Base-by-base conservation (phyloP, 495 filamentous ascomycete species). In the Hyphodiscus hymeniophilus region DNA sequence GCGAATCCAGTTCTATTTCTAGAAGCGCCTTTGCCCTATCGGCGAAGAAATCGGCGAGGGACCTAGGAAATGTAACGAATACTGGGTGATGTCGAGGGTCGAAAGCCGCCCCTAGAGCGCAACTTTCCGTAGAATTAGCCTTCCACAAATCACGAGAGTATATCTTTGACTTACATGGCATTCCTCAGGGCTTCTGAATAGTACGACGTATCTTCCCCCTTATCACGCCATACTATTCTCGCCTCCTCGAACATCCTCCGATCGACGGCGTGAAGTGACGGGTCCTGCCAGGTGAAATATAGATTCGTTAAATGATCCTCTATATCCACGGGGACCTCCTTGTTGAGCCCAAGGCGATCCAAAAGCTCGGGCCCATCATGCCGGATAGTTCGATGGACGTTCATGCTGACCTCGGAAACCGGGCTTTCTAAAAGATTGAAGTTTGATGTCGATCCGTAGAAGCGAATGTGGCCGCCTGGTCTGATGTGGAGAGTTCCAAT, bases 281-380 rank as follows among this genome's bases (percentile, higher is more conserved):
- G 63, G 23, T 75, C 71, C 51, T 76, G 65, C 73, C 73, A 76
- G 1, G 68, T 67, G 40, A 76, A 75, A 45, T 70, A 76, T 0
- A 76, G 63, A 45, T 73, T 63, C 11, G 68, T 58, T 1, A 76
- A 61, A 50, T 75, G 71, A 24, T 70, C 60, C 23, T 74, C 70
- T 32, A 73, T 36, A n/a, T 48, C 60, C 22, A 63, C 60, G 33
- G 68, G 66, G 17, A 73, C 66, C 0, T 63, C 50, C 50, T 69
- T 66, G 11, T 68, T 65, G 16, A 75, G 59, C 1, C 69, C 65
- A 32, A 69, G 54, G 17, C 67, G 66, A 35, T 70, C 67, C 11
- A 75, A 45, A 40, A 69, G 66, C 47, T 67, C 66, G 39, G 68
- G 66, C 10, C 71, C 72, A 52, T 73, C 67, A 31, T 66, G 66